phyloP scores from a whole-genome alignment of 164 flowering plant genomes.

The Vitis rupestris region DNA sequence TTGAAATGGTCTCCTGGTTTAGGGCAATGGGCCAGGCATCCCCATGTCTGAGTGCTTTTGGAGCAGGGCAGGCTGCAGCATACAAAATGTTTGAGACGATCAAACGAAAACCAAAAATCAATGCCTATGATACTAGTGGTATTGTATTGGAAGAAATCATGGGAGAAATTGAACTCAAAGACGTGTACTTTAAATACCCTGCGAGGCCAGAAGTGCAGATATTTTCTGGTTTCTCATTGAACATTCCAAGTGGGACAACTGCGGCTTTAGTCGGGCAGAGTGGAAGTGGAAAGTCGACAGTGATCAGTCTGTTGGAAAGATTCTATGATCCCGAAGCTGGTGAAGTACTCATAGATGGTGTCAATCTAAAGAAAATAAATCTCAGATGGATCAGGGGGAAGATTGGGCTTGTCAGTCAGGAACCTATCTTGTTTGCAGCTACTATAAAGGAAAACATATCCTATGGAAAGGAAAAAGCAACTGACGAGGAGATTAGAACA shows the following conservation, averaged over 20 bases:
- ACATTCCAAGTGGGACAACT: slow-evolving; percentile 16
- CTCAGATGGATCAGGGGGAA: slow-evolving; percentile 23
- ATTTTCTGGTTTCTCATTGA: slow-evolving; percentile 13
- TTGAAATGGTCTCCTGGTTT: not conserved
- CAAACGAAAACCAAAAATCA: slow-evolving; percentile 20
- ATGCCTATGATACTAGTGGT: slow-evolving; percentile 19
- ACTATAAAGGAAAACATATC: slow-evolving; percentile 21
- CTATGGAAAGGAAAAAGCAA: slow-evolving; percentile 25
- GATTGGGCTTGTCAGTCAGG: slow-evolving; percentile 27
- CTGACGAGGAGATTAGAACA: slow-evolving; percentile 19
- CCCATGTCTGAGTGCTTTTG: slow-evolving; percentile 24
- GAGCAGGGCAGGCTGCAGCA: slow-evolving; percentile 27
- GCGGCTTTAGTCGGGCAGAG: slow-evolving; percentile 22
- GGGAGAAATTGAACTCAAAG: slow-evolving; percentile 18
- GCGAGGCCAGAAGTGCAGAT: slow-evolving; percentile 19
- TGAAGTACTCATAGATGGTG: slow-evolving; percentile 14
- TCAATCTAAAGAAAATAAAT: slow-evolving; percentile 14
- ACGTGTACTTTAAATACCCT: slow-evolving; percentile 16
- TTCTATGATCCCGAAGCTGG: slow-evolving; percentile 19
- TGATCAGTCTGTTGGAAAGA: slow-evolving; percentile 9
- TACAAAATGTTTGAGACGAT: slow-evolving; percentile 27
- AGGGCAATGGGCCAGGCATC: slow-evolving; percentile 28
- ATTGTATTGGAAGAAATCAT: slow-evolving; percentile 10
- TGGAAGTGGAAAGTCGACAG: slow-evolving; percentile 18
- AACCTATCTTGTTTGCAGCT: slow-evolving; percentile 21